Percentiles rank a stretch among this genome's conserved stretches.
phyloP scores from a whole-genome alignment of 192 early-diverging fungal species.

The Dispira simplex region DNA sequence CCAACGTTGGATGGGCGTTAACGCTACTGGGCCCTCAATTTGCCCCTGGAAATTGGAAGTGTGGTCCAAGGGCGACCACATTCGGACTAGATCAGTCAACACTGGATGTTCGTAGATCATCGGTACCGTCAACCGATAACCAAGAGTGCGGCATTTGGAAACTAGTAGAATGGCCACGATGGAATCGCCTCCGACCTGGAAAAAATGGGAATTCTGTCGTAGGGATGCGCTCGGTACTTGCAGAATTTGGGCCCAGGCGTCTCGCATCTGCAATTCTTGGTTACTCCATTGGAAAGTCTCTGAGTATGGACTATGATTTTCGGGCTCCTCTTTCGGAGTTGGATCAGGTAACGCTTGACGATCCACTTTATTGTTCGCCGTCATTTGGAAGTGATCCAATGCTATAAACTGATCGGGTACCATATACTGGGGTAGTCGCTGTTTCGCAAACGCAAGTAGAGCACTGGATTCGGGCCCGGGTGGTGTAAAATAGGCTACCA shows the following conservation, averaged over 20 bases:
- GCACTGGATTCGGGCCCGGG: background rate
- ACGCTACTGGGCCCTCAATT: background rate
- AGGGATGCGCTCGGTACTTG: background rate
- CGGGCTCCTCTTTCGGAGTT: too few species aligned
- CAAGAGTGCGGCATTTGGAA: background rate
- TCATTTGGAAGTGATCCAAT: background rate
- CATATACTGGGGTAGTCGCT: background rate
- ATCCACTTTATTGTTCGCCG: conserved; percentile 4
- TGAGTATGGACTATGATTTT: background rate
- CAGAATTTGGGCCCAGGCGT: background rate
- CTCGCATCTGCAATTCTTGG: background rate
- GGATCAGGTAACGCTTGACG: background rate
- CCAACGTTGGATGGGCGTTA: conserved; percentile 7
- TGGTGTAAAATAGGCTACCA: background rate
- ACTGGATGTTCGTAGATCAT: background rate
- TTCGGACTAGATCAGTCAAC: background rate
- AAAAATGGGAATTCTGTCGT: background rate
- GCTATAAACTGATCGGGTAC: background rate
- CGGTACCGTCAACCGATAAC: background rate
- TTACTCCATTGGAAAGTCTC: background rate
- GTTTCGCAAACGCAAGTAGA: background rate
- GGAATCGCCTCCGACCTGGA: conserved; percentile 9
- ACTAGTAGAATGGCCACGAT: conserved; percentile 7
- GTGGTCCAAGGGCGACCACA: background rate
- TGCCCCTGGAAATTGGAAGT: background rate